Percentiles rank a stretch among this genome's conserved stretches.
These are phyloP conservation scores for Trichoderma orchidacearum DNA, from an alignment of 495 filamentous ascomycete species.

Conservation along the genomic window DNA sequence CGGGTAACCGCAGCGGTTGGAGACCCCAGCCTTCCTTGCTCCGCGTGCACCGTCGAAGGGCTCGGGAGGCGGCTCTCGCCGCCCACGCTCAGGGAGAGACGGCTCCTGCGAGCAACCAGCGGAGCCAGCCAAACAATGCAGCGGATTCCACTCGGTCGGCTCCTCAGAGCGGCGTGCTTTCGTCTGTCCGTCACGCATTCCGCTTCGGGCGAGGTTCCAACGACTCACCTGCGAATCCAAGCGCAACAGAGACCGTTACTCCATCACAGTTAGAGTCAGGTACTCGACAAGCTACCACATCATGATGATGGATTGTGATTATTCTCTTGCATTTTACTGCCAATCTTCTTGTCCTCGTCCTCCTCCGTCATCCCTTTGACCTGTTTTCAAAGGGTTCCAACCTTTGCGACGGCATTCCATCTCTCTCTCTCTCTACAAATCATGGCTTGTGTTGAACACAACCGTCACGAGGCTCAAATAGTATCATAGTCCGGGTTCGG, in stretches of 20 bases:
- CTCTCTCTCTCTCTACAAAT: neutral
- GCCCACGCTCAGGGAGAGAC: neutral
- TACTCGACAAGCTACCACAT: neutral
- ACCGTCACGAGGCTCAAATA: neutral
- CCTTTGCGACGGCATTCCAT: neutral
- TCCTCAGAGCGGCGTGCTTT: neutral
- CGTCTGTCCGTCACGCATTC: neutral
- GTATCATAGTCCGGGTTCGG: neutral
- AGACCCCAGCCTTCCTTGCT: neutral
- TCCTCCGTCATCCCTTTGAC: neutral
- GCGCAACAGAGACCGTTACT: slow-evolving; percentile 4
- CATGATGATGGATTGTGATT: neutral
- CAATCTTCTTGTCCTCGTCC: neutral
- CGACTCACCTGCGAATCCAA: neutral
- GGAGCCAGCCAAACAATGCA: neutral
- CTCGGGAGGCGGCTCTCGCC: neutral
- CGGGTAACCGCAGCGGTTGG: neutral
- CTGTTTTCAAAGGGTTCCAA: neutral
- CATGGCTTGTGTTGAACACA: neutral
- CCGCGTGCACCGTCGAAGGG: neutral
- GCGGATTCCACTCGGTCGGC: neutral
- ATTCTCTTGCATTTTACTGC: neutral
- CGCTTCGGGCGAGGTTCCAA: neutral
- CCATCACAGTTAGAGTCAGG: slow-evolving; percentile 24
- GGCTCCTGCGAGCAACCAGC: neutral